A percentile compares a stretch with the other conserved stretches of the same genome.
Conservation (phyloP, 345 rosid genomes). For the Gossypium bickii region DNA sequence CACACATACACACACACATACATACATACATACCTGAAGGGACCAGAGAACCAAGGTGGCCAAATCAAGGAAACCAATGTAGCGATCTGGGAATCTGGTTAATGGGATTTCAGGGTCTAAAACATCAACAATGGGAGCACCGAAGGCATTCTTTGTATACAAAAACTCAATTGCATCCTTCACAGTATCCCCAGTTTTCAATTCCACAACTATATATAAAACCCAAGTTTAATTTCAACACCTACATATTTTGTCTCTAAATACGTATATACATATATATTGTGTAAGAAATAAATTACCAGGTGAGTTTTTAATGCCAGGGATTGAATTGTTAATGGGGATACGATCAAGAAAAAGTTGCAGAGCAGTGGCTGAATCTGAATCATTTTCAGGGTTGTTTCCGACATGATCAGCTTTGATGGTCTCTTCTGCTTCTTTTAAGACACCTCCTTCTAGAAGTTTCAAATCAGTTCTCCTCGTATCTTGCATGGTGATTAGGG, state of each 20-base stretch:
- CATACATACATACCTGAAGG: neutral
- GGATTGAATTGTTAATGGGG: constrained; percentile 28
- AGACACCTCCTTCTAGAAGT: constrained; percentile 14
- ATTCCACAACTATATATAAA: constrained; percentile 23
- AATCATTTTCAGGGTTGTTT: constrained; percentile 9
- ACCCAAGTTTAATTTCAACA: neutral
- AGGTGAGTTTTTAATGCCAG: constrained; percentile 33
- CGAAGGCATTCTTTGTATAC: constrained; percentile 30
- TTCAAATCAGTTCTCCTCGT: constrained; percentile 7
- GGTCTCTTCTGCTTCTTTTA: constrained; percentile 9
- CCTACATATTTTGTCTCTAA: neutral
- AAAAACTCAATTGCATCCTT: constrained; percentile 30
- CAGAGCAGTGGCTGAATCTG: constrained; percentile 29
- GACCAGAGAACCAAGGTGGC: constrained; percentile 40
- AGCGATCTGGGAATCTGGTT: constrained; percentile 29
- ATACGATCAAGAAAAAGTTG: constrained; percentile 39
- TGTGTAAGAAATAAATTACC: constrained; percentile 19
- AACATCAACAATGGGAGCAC: constrained; percentile 41
- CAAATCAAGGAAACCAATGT: constrained; percentile 41
- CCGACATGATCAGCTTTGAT: neutral
- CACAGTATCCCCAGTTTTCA: constrained; percentile 30
- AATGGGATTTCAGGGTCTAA: constrained; percentile 16
- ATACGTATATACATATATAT: too few species aligned
- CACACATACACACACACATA: neutral
- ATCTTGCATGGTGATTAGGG: constrained; percentile 16